Conservation (phyloP, 805 yeast species). For the Lipomyces lipofer region DNA sequence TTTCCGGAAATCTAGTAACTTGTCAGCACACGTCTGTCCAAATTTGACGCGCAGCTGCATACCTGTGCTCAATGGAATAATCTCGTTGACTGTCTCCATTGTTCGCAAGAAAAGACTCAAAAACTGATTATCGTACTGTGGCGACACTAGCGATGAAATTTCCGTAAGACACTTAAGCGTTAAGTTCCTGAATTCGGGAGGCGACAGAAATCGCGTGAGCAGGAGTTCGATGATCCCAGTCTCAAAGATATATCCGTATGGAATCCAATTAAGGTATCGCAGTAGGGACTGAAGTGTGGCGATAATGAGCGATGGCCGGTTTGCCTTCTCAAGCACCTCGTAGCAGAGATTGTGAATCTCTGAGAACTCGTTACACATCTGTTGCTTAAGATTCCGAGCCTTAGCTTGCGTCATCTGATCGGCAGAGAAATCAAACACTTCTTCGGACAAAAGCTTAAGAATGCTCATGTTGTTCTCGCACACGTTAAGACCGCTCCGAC, state of each 20-base stretch:
- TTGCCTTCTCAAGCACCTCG: constrained; percentile 87
- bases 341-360: constrained; percentile 91
- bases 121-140: constrained; percentile 56
- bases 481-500: constrained; percentile 82
- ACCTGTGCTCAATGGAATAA: constrained; percentile 57
- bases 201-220: constrained; percentile 71
- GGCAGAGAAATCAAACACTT: constrained; percentile 91
- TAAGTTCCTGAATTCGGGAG: constrained; percentile 76
- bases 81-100: constrained; percentile 63
- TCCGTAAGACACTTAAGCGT: constrained; percentile 93
- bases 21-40: not conserved
- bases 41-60: not conserved
- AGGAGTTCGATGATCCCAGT: constrained; percentile 74
- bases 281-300: constrained; percentile 82
- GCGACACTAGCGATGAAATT: constrained; percentile 65
- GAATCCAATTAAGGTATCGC: constrained; percentile 93
- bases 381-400: constrained; percentile 74
- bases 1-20: constrained; percentile 57
- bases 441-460: constrained; percentile 85
- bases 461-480: constrained; percentile 98
- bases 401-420: constrained; percentile 97
- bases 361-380: constrained; percentile 87
- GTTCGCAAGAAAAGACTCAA: constrained; percentile 69
- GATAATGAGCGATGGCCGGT: constrained; percentile 76
- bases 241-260: constrained; percentile 83